These are phyloP conservation scores for Mucor piriformis DNA, from an alignment of 371 early-diverging fungal species.

Conservation along the genomic window DNA sequence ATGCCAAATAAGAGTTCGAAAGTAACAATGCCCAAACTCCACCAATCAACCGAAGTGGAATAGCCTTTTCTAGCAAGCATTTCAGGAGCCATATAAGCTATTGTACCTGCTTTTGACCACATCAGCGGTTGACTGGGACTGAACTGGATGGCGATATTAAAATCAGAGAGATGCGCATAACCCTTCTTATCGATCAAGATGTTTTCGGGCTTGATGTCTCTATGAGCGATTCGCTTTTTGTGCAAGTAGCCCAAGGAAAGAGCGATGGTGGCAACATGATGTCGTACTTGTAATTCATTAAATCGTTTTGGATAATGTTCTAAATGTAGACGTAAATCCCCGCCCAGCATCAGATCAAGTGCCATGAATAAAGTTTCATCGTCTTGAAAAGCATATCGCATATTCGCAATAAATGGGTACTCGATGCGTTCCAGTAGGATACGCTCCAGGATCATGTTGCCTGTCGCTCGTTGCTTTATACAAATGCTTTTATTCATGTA, in stretches of 20 bases:
- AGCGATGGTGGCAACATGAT: conserved; percentile 77
- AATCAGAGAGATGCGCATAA: conserved; percentile 86
- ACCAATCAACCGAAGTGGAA: conserved; percentile 78
- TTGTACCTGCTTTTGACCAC: conserved; percentile 69
- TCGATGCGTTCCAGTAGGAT: conserved; percentile 48
- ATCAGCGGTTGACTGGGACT: conserved; percentile 55
- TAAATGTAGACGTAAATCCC: conserved; percentile 83
- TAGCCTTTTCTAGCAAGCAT: conserved; percentile 73
- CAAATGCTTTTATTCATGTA: conserved; percentile 58
- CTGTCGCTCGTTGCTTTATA: conserved; percentile 51
- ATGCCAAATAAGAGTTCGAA: conserved; percentile 80
- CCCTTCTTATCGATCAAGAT: conserved; percentile 82
- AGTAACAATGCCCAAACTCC: conserved; percentile 84
- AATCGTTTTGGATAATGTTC: conserved; percentile 51
- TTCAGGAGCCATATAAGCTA: conserved; percentile 83
- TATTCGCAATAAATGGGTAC: conserved; percentile 58
- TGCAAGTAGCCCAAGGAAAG: conserved; percentile 75
- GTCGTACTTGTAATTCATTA: conserved; percentile 70
- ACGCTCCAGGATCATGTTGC: conserved; percentile 58
- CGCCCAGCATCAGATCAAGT: conserved; percentile 78
- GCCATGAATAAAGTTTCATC: conserved; percentile 78
- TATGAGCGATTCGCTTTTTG: conserved; percentile 55
- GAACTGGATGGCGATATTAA: conserved; percentile 76
- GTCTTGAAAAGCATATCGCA: conserved; percentile 80
- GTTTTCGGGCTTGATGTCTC: conserved; percentile 93